Evolutionary conservation across 2,329 filamentous ascomycete genomes (phyloP), one percentile per base, ranked within the genome.

Genomic region (Pezicula carpinea): DNA sequence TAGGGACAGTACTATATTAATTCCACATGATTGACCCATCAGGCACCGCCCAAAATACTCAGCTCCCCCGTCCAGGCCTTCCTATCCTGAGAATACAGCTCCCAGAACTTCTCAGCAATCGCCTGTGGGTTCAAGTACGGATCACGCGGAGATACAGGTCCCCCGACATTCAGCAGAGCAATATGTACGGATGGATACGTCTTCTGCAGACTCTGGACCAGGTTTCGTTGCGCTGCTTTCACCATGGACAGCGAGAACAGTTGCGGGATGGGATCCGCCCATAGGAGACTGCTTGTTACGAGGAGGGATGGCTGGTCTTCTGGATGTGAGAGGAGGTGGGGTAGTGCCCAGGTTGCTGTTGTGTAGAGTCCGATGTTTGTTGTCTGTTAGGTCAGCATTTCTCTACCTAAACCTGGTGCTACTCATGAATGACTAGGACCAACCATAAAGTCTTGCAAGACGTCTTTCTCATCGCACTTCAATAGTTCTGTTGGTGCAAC

Each of bases 211-310:
- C 65, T 71, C 47, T 72, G 60, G 8, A 75, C 65, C 54, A 79
- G 58, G 35, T 73, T 77, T 15, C 70, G 61, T 63, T 80, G 75
- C 0, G 74, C 68, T 1, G 74, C 71, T 55, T 79, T 79, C 38
- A 66, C 67, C 44, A 77, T 62, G 2, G 71, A 75, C 5, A 79
- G 61, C 0, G 71, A 72, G 17, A 79, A 72, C 0, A 76, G 60
- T 19, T 68, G 59, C 3, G 73, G 70, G 2, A 70, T 55, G 0
- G 76, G 76, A 21, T 72, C 62, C 49, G 68, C 67, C 17, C 71
- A 74, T 11, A 79, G 65, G 38, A 67, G 59, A 19, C 70, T 72
- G 59, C 66, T 73, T 0, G 74, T 77, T 8, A 77, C 72, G 21
- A 78, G 62, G 7, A 78, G 58, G 0, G 69, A 68, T 0, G 75